A percentile compares a stretch with the other conserved stretches of the same genome.
Evolutionary conservation across 257 asterid species (phyloP).

Genomic region (Solanum rostratum): DNA sequence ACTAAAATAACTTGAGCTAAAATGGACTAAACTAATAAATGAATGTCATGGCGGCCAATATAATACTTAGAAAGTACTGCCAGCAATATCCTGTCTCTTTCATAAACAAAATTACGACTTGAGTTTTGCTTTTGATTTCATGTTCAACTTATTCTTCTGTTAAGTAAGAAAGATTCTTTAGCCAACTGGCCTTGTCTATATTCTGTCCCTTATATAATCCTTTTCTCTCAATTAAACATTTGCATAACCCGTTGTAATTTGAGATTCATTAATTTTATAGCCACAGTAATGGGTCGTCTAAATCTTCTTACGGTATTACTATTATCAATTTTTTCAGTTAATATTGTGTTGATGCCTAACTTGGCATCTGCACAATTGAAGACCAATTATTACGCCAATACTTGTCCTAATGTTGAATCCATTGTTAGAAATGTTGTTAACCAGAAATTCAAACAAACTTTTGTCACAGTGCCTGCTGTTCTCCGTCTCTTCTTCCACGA

Average conservation of each 20-base stretch:
- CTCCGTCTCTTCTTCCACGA: conserved; percentile 87
- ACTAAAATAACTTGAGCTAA: background rate
- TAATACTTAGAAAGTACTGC: background rate
- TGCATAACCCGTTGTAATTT: background rate
- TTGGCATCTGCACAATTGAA: conserved; percentile 38
- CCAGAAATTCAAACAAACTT: conserved; percentile 49
- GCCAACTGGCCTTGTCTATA: background rate
- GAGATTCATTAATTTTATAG: background rate
- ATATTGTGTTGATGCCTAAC: conserved; percentile 10
- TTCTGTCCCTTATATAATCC: background rate
- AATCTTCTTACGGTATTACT: background rate
- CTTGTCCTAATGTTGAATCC: conserved; percentile 64
- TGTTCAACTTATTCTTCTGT: background rate
- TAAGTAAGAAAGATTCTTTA: background rate
- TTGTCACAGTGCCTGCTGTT: conserved; percentile 52
- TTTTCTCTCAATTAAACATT: background rate
- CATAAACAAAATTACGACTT: background rate
- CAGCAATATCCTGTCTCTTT: background rate
- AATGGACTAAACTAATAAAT: background rate
- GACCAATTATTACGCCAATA: conserved; percentile 32
- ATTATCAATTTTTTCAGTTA: conserved; percentile 11
- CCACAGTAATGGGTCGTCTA: conserved; percentile 23
- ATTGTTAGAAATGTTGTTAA: conserved; percentile 44
- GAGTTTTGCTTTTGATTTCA: background rate
- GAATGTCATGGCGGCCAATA: background rate